A percentile compares a stretch with the other conserved stretches of the same genome.
Conservation (phyloP, 2,329 filamentous ascomycete species). For the Aspergillus sergii region DNA sequence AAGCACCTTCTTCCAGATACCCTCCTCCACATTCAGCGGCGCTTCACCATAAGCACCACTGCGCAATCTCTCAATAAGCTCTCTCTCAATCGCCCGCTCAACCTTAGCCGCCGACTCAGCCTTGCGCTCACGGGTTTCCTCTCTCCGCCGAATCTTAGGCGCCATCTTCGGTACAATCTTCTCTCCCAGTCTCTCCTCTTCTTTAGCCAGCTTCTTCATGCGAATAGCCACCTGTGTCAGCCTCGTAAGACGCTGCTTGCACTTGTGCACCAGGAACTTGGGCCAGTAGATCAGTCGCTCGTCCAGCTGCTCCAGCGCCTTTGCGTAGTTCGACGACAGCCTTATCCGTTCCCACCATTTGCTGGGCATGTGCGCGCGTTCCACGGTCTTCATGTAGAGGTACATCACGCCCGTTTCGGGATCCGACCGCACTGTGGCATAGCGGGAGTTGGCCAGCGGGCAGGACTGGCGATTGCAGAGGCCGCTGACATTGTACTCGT, state of each 20-base stretch:
- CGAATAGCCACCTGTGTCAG: conserved; percentile 87
- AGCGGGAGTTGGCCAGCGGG: conserved; percentile 86
- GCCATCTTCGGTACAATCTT: conserved; percentile 84
- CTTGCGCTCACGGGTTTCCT: conserved; percentile 75
- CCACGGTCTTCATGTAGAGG: conserved; percentile 94
- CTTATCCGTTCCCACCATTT: conserved; percentile 96
- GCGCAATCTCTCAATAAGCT: conserved; percentile 86
- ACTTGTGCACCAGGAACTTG: conserved; percentile 90
- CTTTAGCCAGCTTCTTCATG: conserved; percentile 75
- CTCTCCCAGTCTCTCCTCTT: conserved; percentile 88
- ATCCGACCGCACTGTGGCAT: conserved; percentile 86
- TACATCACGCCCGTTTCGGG: conserved; percentile 81
- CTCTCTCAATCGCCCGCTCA: conserved; percentile 91
- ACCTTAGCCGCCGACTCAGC: conserved; percentile 86
- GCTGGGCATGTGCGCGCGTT: conserved; percentile 82
- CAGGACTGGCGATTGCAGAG: conserved; percentile 87
- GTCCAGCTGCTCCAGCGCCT: conserved; percentile 86
- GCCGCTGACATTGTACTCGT: conserved; percentile 85
- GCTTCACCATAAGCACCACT: conserved; percentile 93
- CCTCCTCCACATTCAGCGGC: conserved; percentile 91
- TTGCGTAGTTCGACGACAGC: conserved; percentile 84
- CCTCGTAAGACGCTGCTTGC: conserved; percentile 92
- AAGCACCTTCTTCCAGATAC: conserved; percentile 96
- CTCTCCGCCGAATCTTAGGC: conserved; percentile 80
- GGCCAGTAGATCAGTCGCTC: conserved; percentile 88